phyloP scores from a whole-genome alignment of 257 asterid genomes.

The Scutellaria baicalensis region DNA sequence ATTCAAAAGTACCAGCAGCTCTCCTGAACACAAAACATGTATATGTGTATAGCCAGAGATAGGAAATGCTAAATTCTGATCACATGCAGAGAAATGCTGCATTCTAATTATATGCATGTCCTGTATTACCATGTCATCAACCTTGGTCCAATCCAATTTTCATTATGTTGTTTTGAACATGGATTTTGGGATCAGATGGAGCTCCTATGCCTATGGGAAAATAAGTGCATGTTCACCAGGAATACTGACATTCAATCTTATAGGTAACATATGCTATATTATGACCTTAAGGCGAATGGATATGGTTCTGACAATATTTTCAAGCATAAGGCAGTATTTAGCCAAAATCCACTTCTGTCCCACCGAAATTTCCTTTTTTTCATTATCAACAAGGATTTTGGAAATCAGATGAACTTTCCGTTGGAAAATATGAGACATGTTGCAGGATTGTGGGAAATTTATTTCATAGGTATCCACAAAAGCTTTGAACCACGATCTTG shows the following conservation, averaged over 20 bases:
- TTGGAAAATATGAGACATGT: neutral
- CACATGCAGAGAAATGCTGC: neutral
- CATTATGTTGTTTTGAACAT: neutral
- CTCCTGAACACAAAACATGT: slow-evolving; percentile 44
- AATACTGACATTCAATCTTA: neutral
- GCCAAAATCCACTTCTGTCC: neutral
- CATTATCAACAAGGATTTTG: neutral
- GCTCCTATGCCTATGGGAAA: neutral
- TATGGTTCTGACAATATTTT: neutral
- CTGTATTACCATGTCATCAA: neutral
- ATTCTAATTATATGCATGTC: neutral
- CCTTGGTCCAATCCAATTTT: neutral
- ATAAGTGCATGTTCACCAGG: neutral
- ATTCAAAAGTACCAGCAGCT: slow-evolving; percentile 65
- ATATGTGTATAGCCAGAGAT: slow-evolving; percentile 3
- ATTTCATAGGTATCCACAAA: neutral
- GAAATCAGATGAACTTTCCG: neutral
- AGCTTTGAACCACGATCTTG: neutral
- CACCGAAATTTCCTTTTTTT: neutral
- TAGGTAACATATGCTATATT: neutral
- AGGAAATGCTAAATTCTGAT: neutral
- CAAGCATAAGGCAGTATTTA: neutral
- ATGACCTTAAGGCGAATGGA: neutral
- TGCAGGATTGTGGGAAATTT: neutral
- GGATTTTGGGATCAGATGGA: neutral